Evolutionary conservation across 139 green algal genomes (phyloP), one percentile per base, ranked within the genome.

Genomic region (Volvox reticuliferus): DNA sequence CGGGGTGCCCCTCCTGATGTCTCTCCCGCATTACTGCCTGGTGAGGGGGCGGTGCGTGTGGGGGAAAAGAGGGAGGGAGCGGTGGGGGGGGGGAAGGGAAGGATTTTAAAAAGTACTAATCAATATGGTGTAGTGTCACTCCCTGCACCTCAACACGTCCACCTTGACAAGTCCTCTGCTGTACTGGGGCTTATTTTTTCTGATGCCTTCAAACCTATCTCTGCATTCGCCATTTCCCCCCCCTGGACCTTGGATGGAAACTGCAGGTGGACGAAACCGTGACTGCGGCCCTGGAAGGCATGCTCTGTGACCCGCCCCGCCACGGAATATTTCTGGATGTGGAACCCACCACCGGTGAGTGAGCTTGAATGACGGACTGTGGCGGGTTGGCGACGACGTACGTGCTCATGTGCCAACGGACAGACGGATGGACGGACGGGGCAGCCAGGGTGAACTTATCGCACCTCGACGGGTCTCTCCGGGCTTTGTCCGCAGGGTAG

Each of bases 21-120:
- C 50, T 16, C 86, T 90, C 55, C 86, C 86, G 55, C 86, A 90
- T 62, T 90, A 77, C 55, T 90, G 86, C 86, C 75, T 36, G 37
- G 85, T 89, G 65, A 73, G 65, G 65, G 65, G 65, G 2, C 65
- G 21, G 24, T n/a, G n/a, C n/a, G n/a, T n/a, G n/a, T n/a, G n/a
- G 65, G 2, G 65, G 65, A 5, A 16, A 73, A 28, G 65, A 16
- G 65, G 65, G 65, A 12, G 65, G 12, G 2, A 24, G 65, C 2
- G 24, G 65, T 12, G 65, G 24, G 21, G 65, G 12, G 65, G 2
- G 65, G 65, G 21, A 28, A 16, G 24, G 65, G 12, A 12, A 73
- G 9, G 65, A 30, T 16, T 9, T 73, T 73, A 16, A 30, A 28
- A 30, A 3, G 21, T 2, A 28, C 65, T n/a, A n/a, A n/a, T n/a